Percentiles rank a stretch among this genome's conserved stretches.
These are phyloP conservation scores for Bodo saltans DNA, from an alignment of 78 protist genomes.

Conservation along the genomic window DNA sequence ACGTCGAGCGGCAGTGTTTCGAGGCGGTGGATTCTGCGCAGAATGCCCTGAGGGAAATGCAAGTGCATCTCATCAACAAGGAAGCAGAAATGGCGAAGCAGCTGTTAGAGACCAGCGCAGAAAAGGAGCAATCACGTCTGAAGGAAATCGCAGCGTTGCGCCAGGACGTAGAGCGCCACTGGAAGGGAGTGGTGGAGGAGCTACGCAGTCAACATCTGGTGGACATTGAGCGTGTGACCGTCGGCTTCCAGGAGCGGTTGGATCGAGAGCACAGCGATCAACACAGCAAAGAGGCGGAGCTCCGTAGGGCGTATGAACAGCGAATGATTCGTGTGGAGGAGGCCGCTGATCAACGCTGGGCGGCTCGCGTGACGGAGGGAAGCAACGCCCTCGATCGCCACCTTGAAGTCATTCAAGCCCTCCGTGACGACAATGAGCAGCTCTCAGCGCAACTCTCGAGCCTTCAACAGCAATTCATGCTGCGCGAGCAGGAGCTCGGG, in stretches of 20 bases:
- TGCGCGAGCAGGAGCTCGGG: neutral
- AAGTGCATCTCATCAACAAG: neutral
- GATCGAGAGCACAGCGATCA: neutral
- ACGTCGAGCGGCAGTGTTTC: neutral
- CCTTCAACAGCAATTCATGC: neutral
- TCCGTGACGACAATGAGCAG: neutral
- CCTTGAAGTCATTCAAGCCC: neutral
- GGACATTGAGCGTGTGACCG: neutral
- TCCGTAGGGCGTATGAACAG: neutral
- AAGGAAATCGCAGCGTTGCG: neutral
- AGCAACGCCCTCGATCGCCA: neutral
- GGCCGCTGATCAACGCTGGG: neutral
- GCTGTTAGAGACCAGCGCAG: neutral
- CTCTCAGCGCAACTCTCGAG: neutral
- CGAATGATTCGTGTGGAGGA: neutral
- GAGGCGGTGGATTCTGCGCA: neutral
- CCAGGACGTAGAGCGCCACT: neutral
- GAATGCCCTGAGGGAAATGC: conserved; percentile 2
- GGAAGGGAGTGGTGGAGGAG: neutral
- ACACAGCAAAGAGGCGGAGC: neutral
- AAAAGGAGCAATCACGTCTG: neutral
- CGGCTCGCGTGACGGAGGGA: neutral
- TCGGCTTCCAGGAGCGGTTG: neutral
- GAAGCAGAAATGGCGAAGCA: neutral
- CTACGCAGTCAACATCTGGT: neutral